Evolutionary conservation across 192 early-diverging fungal genomes (phyloP), one percentile per base, ranked within the genome.

Genomic region (Gamsiella multidivaricata): DNA sequence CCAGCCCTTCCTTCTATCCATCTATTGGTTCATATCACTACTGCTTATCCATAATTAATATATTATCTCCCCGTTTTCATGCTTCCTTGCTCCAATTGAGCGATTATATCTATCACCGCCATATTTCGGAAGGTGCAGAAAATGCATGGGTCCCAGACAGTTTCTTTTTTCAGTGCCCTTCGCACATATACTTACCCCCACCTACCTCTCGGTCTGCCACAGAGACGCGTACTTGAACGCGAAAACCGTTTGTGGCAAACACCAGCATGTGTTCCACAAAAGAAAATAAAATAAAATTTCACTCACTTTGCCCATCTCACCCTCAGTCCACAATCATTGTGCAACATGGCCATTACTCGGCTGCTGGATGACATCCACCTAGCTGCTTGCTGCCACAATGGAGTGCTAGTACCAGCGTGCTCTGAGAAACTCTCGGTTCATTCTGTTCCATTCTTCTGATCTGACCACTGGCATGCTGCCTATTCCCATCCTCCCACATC

Each of bases 401-500:
- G n/a, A n/a, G n/a, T n/a, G n/a, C n/a, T n/a, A n/a, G n/a, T n/a
- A n/a, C n/a, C n/a, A n/a, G n/a, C n/a, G n/a, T n/a, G n/a, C n/a
- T n/a, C n/a, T n/a, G n/a, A n/a, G n/a, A n/a, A n/a, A n/a, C n/a
- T n/a, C n/a, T n/a, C n/a, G n/a, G n/a, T n/a, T n/a, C 45, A 46
- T 46, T 46, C 45, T 46, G n/a, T 46, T 46, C 45, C 17, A 18
- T 46, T 46, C 45, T 46, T 18, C 17, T 46, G 5, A 46, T 46
- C 45, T 18, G 12, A 46, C n/a, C 17, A 18, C n/a, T 4, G 5
- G 45, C n/a, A 18, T 11, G 7, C 23, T 26, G 41, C 31, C 57
- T 23, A 46, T 59, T 59, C 57, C 57, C 42, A 59, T 59, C 41
- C 42, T 23, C 31, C 42, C 57, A 12, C 25, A 45, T 56, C 54